Conservation (phyloP, 225 moss, liverwort and hornwort species). For the Climacium dendroides region DNA sequence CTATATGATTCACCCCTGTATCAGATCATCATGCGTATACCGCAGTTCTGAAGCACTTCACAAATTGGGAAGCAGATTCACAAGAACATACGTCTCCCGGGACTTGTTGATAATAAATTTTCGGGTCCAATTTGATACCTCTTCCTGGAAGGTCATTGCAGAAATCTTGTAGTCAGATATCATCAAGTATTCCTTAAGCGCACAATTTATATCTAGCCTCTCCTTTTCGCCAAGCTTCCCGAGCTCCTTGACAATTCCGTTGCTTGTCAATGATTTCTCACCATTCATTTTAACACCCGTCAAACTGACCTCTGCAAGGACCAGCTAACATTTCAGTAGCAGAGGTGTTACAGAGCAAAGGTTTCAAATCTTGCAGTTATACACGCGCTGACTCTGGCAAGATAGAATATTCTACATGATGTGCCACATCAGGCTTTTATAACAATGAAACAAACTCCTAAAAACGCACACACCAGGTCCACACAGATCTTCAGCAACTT, state of each 20-base stretch:
- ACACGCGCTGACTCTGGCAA: background rate
- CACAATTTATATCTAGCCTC: conserved; percentile 67
- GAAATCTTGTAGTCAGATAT: conserved; percentile 77
- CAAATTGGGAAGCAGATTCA: background rate
- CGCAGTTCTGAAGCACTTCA: background rate
- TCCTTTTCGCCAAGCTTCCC: conserved; percentile 66
- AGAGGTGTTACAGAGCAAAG: background rate
- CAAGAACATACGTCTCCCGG: background rate
- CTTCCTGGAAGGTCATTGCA: conserved; percentile 93
- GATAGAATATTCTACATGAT: background rate
- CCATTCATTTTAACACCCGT: conserved; percentile 7
- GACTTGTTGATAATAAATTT: background rate
- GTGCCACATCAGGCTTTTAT: background rate
- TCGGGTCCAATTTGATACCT: conserved; percentile 25
- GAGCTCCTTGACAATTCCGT: conserved; percentile 32
- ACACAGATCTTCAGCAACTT: conserved; percentile 25
- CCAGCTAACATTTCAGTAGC: background rate
- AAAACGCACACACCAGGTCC: conserved; percentile 8
- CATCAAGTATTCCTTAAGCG: conserved; percentile 84
- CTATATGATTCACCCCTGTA: background rate
- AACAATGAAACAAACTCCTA: background rate
- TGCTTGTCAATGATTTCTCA: conserved; percentile 9
- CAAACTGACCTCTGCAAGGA: conserved; percentile 19
- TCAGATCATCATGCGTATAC: background rate
- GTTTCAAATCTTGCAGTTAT: background rate